Evolutionary conservation across 495 filamentous ascomycete genomes (phyloP).

Genomic region (Physcia stellaris): DNA sequence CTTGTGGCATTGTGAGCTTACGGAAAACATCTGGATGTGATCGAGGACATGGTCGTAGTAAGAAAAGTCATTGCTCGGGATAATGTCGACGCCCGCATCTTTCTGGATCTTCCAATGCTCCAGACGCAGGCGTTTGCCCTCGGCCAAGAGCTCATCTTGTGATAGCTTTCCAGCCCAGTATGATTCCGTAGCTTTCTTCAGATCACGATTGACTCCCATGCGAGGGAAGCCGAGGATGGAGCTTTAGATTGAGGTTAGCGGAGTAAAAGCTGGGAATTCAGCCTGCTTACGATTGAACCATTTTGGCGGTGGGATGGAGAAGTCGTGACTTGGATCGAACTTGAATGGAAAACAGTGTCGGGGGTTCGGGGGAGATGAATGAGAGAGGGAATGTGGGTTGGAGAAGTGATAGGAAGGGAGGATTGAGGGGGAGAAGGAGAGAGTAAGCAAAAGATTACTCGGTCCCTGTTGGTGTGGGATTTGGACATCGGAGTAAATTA

Average conservation of each 20-base stretch:
- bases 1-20: slow-evolving; percentile 30
- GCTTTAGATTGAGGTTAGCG: slow-evolving; percentile 15
- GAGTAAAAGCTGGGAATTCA: background rate
- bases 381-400: too few relatives aligned
- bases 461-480: too few relatives aligned
- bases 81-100: slow-evolving; percentile 88
- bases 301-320: slow-evolving; percentile 45
- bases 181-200: slow-evolving; percentile 98
- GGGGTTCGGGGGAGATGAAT: too few relatives aligned
- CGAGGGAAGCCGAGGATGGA: slow-evolving; percentile 76
- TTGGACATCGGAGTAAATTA: too few relatives aligned
- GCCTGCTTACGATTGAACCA: slow-evolving; percentile 62
- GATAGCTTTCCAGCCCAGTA: slow-evolving; percentile 94
- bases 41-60: slow-evolving; percentile 97
- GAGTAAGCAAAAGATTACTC: too few relatives aligned
- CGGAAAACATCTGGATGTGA: slow-evolving; percentile 97
- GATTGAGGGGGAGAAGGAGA: too few relatives aligned
- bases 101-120: slow-evolving; percentile 99
- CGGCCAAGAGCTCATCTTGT: slow-evolving; percentile 69
- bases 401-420: too few relatives aligned
- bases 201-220: slow-evolving; percentile 94
- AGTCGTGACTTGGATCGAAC: too few relatives aligned
- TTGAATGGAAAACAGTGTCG: too few relatives aligned
- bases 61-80: slow-evolving; percentile 98
- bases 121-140: slow-evolving; percentile 90